phyloP scores from a whole-genome alignment of 257 asterid species.

The Solanum bulbocastanum region DNA sequence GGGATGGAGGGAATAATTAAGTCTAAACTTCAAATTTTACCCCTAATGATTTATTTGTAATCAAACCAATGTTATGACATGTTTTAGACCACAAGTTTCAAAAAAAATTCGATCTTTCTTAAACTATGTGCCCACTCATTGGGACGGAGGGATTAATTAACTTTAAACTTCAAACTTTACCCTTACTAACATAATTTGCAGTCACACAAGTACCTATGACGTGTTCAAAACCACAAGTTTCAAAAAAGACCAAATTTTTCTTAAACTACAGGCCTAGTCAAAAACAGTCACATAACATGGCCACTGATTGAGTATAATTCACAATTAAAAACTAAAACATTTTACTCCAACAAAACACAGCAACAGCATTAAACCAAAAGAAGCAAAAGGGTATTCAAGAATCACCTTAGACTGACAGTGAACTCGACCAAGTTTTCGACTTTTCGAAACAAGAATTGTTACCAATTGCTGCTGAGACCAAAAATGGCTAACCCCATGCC shows the following conservation, averaged over 20 bases:
- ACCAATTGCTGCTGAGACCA: conserved; percentile 7
- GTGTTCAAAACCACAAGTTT: background rate
- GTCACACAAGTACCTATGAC: background rate
- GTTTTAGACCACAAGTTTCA: background rate
- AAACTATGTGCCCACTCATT: background rate
- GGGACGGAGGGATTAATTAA: background rate
- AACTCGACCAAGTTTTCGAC: conserved; percentile 21
- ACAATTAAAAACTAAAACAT: background rate
- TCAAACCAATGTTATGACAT: background rate
- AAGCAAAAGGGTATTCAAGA: background rate
- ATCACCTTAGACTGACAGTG: conserved; percentile 42
- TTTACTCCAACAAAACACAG: background rate
- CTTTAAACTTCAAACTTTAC: background rate
- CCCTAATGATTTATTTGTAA: background rate
- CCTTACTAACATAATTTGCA: background rate
- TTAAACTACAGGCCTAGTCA: background rate
- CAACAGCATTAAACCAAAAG: background rate
- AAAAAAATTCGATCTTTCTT: background rate
- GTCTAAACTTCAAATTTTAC: background rate
- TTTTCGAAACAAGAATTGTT: conserved; percentile 3
- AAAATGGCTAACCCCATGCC: background rate
- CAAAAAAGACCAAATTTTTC: background rate
- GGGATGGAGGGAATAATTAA: background rate
- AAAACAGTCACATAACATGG: background rate
- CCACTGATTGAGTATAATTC: background rate